Evolutionary conservation across 768 basidiomycete genomes (phyloP).

Genomic region (Lactarius hengduanensis): DNA sequence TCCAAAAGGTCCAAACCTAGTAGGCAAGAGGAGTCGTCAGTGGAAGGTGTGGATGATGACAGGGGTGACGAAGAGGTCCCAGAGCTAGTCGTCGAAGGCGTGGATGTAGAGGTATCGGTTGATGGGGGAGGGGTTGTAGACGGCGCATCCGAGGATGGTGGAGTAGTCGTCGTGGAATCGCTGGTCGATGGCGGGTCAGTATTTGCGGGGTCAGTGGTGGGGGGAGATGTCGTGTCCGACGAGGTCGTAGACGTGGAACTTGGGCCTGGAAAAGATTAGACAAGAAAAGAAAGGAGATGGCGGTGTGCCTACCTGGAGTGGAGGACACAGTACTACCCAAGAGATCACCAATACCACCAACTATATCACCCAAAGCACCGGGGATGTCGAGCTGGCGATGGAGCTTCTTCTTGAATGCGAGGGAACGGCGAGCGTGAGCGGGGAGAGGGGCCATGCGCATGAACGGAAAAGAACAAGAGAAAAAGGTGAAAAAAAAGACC

Average conservation of each 20-base stretch:
- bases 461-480: conserved; percentile 5
- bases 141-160: conserved; percentile 4
- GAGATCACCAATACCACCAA: too few relatives aligned
- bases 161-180: background rate
- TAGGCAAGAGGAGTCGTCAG: background rate
- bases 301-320: background rate
- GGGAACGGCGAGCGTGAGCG: conserved; percentile 12
- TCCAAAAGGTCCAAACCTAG: conserved; percentile 12
- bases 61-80: conserved; percentile 11
- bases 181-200: background rate
- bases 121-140: conserved; percentile 18
- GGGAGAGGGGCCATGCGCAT: conserved; percentile 8
- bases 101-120: conserved; percentile 25
- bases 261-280: background rate
- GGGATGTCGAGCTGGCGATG: conserved; percentile 6
- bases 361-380: background rate
- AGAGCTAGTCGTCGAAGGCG: background rate
- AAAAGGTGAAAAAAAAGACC: conserved; percentile 12
- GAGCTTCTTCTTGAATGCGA: background rate
- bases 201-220: background rate
- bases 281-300: background rate
- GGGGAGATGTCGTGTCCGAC: background rate
- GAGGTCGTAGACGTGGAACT: background rate
- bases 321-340: background rate
- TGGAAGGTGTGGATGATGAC: conserved; percentile 13